A percentile compares a stretch with the other conserved stretches of the same genome.
Evolutionary conservation across 1,284 basidiomycete genomes (phyloP).

Genomic region (Inonotus hispidus): DNA sequence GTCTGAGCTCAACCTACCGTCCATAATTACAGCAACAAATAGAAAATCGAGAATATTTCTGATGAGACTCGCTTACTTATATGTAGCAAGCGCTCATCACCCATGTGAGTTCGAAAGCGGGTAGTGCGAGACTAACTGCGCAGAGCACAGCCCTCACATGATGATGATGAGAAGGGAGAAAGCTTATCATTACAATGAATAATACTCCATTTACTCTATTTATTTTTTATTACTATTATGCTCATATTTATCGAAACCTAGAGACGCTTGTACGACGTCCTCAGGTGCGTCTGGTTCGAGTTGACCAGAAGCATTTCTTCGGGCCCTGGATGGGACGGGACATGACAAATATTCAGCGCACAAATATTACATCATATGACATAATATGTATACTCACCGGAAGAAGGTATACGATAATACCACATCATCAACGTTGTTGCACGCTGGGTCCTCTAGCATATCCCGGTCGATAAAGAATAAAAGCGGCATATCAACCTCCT

Average conservation of each 20-base stretch:
- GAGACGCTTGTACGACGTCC: slow-evolving; percentile 68
- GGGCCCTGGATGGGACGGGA: no score
- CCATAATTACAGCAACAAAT: not conserved
- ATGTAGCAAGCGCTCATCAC: not conserved
- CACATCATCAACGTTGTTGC: slow-evolving; percentile 84
- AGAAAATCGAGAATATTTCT: not conserved
- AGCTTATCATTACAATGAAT: not conserved
- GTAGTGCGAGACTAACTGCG: not conserved
- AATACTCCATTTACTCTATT: not conserved
- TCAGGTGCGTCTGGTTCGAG: slow-evolving; percentile 82
- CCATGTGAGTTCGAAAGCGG: not conserved
- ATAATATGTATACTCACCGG: slow-evolving; percentile 57
- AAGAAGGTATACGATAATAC: slow-evolving; percentile 98
- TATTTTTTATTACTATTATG: no score
- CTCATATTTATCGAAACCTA: slow-evolving; percentile 69
- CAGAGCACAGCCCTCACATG: not conserved
- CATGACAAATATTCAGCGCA: not conserved
- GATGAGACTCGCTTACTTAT: no score
- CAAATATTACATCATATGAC: not conserved
- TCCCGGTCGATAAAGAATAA: slow-evolving; percentile 99
- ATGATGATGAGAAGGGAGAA: not conserved
- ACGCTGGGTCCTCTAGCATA: slow-evolving; percentile 86
- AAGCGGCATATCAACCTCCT: slow-evolving; percentile 97
- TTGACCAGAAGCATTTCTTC: slow-evolving; percentile 75
- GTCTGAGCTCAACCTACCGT: slow-evolving; percentile 4